These are phyloP conservation scores for Peronosclerospora sorghi DNA, from an alignment of 352 stramenopile genomes.

Conservation along the genomic window DNA sequence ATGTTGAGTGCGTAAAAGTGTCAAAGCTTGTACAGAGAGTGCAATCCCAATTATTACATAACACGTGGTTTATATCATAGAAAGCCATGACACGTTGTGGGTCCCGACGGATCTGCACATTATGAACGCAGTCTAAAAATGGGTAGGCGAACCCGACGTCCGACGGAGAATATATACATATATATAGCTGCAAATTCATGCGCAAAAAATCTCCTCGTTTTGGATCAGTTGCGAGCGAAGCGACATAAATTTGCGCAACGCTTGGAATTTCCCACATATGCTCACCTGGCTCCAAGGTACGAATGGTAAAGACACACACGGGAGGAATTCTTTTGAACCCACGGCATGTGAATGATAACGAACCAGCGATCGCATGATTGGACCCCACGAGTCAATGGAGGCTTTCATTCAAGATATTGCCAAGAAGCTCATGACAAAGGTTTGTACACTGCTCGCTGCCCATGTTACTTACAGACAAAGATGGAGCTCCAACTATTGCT, in stretches of 20 bases:
- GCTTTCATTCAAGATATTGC: slow-evolving; percentile 56
- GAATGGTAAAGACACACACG: not conserved
- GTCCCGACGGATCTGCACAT: slow-evolving; percentile 83
- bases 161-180: slow-evolving; percentile 86
- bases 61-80: too few relatives aligned
- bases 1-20: slow-evolving; percentile 56
- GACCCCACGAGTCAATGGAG: slow-evolving; percentile 53
- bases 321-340: too few relatives aligned
- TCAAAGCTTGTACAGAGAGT: too few relatives aligned
- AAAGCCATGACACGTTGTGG: slow-evolving; percentile 40
- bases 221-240: slow-evolving; percentile 81
- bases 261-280: slow-evolving; percentile 87
- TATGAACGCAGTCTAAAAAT: slow-evolving; percentile 88
- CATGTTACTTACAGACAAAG: slow-evolving; percentile 22
- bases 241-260: slow-evolving; percentile 84
- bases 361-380: slow-evolving; percentile 81
- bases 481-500: slow-evolving; percentile 49
- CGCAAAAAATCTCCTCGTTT: slow-evolving; percentile 52
- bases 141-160: slow-evolving; percentile 61
- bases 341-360: not conserved
- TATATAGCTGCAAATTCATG: slow-evolving; percentile 84
- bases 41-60: too few relatives aligned
- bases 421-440: slow-evolving; percentile 61
- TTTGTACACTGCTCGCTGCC: slow-evolving; percentile 9
- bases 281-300: slow-evolving; percentile 86